Evolutionary conservation across 768 basidiomycete species (phyloP), one percentile per base, ranked within the genome.

Genomic region (Trametes gibbosa): DNA sequence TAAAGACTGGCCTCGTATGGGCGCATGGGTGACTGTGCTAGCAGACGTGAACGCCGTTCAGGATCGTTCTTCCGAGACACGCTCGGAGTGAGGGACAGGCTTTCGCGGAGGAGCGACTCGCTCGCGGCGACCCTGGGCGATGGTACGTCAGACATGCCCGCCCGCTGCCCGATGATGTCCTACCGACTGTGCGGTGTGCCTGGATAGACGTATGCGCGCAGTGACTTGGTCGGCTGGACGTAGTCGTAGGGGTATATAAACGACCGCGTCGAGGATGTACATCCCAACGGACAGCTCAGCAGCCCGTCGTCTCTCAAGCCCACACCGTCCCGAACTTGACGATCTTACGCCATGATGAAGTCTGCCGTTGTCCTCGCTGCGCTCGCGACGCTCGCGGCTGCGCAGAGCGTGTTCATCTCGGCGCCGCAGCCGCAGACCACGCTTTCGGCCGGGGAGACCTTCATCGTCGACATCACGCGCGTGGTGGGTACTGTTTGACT

Each of bases 361-460:
- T 39, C 23, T 19, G 13, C 67, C 62, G 1, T 60, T 47, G 56
- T 60, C 42, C 41, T 66, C 63, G 9, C 63, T 29, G 54, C 61
- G 27, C 41, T 69, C 37, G 61, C 67, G 32, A 42, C 63, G 4
- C 60, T 67, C 60, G 59, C 61, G 21, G 60, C 58, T 42, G 71
- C 69, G 8, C 75, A 77, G 68, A 59, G 35, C n/a, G 68, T 74
- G 56, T 13, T 29, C 24, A 73, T 77, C 35, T 68, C 58, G 1
- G 45, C 61, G n/a, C 76, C 75, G 1, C 50, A 53, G 17, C 32
- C 54, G 4, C 13, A 34, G 10, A 47, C 53, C 49, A 51, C 39
- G 4, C n/a, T 48, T 50, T 17, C 50, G 1, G 46, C 55, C 32
- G 56, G 53, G 9, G 35, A 56, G 0, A 34, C 29, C 16, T 62